These are phyloP conservation scores for Sechiopsis laciniata DNA, from an alignment of 306 rosid genomes.

Conservation along the genomic window DNA sequence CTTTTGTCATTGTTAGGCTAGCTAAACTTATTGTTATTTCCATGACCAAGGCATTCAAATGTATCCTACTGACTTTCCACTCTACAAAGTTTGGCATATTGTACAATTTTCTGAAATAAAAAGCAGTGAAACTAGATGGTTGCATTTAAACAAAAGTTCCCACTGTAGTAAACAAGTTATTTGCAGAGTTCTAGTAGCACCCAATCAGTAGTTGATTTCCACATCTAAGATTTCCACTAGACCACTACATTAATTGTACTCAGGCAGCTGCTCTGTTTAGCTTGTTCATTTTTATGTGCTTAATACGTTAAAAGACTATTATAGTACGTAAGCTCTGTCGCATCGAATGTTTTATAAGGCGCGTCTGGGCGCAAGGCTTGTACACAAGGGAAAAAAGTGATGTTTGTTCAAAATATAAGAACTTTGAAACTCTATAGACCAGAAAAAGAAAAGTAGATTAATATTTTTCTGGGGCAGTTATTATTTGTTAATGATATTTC, in stretches of 20 bases:
- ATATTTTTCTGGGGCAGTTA: neutral
- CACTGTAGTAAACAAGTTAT: neutral
- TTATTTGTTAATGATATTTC: neutral
- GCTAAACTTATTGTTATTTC: neutral
- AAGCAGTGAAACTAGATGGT: neutral
- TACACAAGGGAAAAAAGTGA: no score
- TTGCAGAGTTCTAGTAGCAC: constrained; percentile 4
- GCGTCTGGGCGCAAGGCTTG: no score
- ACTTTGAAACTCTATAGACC: no score
- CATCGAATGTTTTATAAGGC: no score
- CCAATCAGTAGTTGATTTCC: neutral
- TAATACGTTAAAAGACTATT: neutral
- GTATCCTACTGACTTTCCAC: neutral
- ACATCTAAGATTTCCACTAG: neutral
- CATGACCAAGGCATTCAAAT: neutral
- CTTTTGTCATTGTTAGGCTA: constrained; percentile 6
- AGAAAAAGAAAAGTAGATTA: neutral
- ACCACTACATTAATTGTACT: neutral
- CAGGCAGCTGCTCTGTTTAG: neutral
- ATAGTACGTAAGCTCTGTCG: neutral
- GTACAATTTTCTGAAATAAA: neutral
- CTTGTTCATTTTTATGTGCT: constrained; percentile 6
- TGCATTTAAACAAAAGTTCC: neutral
- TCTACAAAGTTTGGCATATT: neutral
- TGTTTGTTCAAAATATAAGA: neutral